These are phyloP conservation scores for Symbiodinium natans DNA, from an alignment of 73 alveolate species.

Conservation along the genomic window DNA sequence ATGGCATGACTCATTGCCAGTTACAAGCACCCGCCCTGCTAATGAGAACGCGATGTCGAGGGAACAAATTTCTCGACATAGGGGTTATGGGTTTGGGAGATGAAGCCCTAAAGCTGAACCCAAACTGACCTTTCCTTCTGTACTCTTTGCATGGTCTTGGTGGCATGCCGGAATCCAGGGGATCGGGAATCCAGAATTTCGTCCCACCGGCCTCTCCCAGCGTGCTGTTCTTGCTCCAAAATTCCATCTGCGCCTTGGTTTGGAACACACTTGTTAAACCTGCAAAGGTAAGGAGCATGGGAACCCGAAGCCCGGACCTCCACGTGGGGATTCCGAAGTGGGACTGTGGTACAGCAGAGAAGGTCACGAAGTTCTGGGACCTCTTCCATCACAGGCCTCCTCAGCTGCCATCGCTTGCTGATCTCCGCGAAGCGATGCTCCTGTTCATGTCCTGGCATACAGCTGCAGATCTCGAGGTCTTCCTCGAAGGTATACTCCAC, in stretches of 20 bases:
- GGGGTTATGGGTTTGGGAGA: too few species aligned
- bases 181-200: too few species aligned
- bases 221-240: not conserved
- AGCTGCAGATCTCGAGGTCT: not conserved
- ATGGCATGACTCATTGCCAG: too few species aligned
- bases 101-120: too few species aligned
- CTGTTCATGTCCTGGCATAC: not conserved
- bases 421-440: not conserved
- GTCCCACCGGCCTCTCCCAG: conserved; percentile 10
- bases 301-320: not conserved
- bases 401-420: not conserved
- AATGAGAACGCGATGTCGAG: too few species aligned
- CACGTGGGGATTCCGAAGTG: not conserved
- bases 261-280: too few species aligned
- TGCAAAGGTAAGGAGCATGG: too few species aligned
- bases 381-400: not conserved
- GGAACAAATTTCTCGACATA: too few species aligned
- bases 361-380: not conserved
- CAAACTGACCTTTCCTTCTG: too few species aligned
- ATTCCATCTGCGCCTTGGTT: not conserved
- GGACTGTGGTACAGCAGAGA: not conserved
- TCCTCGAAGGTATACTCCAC: not conserved
- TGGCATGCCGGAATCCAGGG: too few species aligned
- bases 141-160: too few species aligned
- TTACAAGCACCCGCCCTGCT: too few species aligned